phyloP scores from a whole-genome alignment of 2,329 filamentous ascomycete species.

The Penicillium psychrosexuale region DNA sequence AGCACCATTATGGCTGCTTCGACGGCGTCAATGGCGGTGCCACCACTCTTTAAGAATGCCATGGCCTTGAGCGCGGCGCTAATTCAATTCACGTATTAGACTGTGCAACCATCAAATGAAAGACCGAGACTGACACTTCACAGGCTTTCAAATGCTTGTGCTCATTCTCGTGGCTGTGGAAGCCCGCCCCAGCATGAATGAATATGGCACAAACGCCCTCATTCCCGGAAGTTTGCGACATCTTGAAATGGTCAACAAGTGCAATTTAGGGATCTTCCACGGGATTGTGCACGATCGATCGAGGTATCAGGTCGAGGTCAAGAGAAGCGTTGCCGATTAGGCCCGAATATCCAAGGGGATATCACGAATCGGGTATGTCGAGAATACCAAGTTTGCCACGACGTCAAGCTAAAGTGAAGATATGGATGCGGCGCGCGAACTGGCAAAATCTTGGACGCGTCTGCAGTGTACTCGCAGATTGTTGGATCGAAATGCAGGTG shows the following conservation, averaged over 20 bases:
- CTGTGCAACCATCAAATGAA: not conserved
- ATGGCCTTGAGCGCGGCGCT: conserved; percentile 85
- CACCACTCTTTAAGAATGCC: conserved; percentile 73
- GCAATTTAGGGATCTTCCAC: not conserved
- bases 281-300: not conserved
- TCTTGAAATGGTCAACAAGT: conserved; percentile 14
- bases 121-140: conserved; percentile 65
- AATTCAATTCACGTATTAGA: conserved; percentile 3
- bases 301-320: not conserved
- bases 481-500: not conserved
- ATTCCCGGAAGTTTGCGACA: conserved; percentile 37
- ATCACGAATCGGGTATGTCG: too few species aligned
- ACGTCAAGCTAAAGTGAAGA: not conserved
- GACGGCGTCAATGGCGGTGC: conserved; percentile 79
- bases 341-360: not conserved
- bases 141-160: conserved; percentile 79
- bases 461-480: not conserved
- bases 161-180: conserved; percentile 86
- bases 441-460: not conserved
- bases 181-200: conserved; percentile 92
- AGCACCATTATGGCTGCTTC: conserved; percentile 83
- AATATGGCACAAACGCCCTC: conserved; percentile 72
- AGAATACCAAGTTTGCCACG: not conserved
- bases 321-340: not conserved
- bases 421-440: not conserved